Evolutionary conservation across 1,284 basidiomycete genomes (phyloP), one percentile per base, ranked within the genome.

Genomic region (Tilletia caries): DNA sequence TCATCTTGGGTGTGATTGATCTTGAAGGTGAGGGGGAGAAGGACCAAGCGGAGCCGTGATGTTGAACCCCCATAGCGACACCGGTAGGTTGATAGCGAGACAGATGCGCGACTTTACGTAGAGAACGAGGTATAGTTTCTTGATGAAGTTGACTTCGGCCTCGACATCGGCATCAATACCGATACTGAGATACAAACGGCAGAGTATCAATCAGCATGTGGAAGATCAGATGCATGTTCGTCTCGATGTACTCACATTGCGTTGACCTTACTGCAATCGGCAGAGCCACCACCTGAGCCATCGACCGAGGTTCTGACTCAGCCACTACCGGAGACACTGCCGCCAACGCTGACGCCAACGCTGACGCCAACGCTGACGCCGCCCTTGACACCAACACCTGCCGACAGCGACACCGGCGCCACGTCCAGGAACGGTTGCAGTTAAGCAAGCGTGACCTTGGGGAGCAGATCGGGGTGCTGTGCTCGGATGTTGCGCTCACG

Each of bases 291-390:
- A n/a, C n/a, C n/a, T n/a, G n/a, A n/a, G n/a, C n/a, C n/a, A n/a
- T n/a, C n/a, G n/a, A n/a, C n/a, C n/a, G n/a, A n/a, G n/a, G n/a
- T 29, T 1, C 66, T 58, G 69, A 18, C 41, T 20, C 65, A 69
- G 52, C 65, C 32, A 15, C 65, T 62, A 46, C 48, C 27, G 13
- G 69, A 70, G 46, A 8, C 41, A 65, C n/a, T n/a, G n/a, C n/a
- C n/a, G n/a, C n/a, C n/a, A n/a, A n/a, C 52, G 27, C 6, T 27
- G 52, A 25, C 10, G 27, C 52, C 52, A 27, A n/a, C 52, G 52
- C 25, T 58, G n/a, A 8, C 48, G 12, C n/a, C 23, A n/a, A n/a
- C n/a, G n/a, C n/a, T n/a, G n/a, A n/a, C n/a, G n/a, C n/a, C n/a
- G n/a, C n/a, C n/a, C n/a, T n/a, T n/a, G 48, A 8, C 48, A n/a